Conservation (phyloP, 768 basidiomycete genomes). For the Lactarius hengduanensis region DNA sequence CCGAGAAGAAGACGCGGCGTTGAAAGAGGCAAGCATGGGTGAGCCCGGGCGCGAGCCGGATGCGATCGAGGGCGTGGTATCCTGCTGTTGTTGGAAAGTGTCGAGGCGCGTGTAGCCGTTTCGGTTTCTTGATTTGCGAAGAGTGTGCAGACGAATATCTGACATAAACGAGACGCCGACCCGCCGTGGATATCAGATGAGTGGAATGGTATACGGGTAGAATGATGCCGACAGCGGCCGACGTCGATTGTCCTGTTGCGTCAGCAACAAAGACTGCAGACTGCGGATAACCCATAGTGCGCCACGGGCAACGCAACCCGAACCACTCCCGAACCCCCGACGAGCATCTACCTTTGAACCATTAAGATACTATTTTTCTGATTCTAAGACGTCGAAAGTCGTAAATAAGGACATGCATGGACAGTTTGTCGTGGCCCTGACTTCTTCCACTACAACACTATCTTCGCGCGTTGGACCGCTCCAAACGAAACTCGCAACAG, state of each 20-base stretch:
- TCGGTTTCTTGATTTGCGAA: conserved; percentile 15
- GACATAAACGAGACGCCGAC: conserved; percentile 25
- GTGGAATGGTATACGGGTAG: background rate
- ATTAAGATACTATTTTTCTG: too few relatives aligned
- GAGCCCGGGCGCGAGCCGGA: conserved; percentile 16
- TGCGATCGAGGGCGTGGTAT: background rate
- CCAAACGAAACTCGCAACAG: too few relatives aligned
- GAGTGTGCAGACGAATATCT: conserved; percentile 26
- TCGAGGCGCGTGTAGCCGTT: conserved; percentile 21
- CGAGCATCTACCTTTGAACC: background rate
- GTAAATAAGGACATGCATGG: too few relatives aligned
- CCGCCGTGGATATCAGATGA: conserved; percentile 13
- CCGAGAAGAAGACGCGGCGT: conserved; percentile 16
- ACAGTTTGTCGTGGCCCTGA: too few relatives aligned
- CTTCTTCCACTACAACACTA: too few relatives aligned
- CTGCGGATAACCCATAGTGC: background rate
- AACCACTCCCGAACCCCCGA: background rate
- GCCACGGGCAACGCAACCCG: background rate
- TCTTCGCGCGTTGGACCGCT: too few relatives aligned
- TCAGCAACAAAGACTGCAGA: background rate
- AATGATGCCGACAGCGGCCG: background rate
- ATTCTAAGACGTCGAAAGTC: too few relatives aligned
- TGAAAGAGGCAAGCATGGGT: conserved; percentile 21
- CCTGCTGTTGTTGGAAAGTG: background rate
- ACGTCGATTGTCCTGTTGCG: background rate